Percentiles rank a stretch among this genome's conserved stretches.
phyloP scores from a whole-genome alignment of 306 rosid species.

The Carpinus viminea region DNA sequence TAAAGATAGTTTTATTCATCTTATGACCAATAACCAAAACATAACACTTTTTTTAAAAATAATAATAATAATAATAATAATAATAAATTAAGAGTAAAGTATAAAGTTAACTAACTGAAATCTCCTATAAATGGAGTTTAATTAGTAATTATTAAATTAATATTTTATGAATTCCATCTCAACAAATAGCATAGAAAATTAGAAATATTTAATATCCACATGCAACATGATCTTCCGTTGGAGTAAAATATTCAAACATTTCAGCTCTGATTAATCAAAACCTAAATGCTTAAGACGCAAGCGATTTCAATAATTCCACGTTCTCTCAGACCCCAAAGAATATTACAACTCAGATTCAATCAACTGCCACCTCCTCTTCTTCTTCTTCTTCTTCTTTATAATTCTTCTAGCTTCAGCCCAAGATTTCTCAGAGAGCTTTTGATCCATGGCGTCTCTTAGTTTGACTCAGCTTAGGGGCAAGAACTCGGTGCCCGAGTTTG shows the following conservation, averaged over 20 bases:
- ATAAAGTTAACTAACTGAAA: no score
- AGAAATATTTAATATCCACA: background rate
- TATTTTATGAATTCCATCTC: no score
- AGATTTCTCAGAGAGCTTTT: conserved; percentile 14
- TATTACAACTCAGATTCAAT: conserved; percentile 52
- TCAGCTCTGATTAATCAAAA: conserved; percentile 18
- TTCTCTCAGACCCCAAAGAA: conserved; percentile 22
- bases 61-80: no score
- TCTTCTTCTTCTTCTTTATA: conserved; percentile 7
- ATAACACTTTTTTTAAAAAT: no score
- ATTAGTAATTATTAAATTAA: no score
- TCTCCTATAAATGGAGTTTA: no score
- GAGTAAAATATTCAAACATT: conserved; percentile 16
- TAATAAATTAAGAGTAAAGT: no score
- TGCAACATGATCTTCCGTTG: background rate
- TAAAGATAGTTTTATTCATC: no score
- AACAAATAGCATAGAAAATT: no score
- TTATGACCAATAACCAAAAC: no score
- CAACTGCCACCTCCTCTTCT: conserved; percentile 25
- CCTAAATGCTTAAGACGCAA: conserved; percentile 34
- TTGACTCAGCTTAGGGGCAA: conserved; percentile 54
- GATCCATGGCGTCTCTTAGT: conserved; percentile 70
- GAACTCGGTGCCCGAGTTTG: conserved; percentile 54
- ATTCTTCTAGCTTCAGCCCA: conserved; percentile 18
- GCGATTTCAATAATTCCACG: conserved; percentile 40